Conservation (phyloP, 1,284 basidiomycete genomes). For the Taiwanofungus camphoratus region DNA sequence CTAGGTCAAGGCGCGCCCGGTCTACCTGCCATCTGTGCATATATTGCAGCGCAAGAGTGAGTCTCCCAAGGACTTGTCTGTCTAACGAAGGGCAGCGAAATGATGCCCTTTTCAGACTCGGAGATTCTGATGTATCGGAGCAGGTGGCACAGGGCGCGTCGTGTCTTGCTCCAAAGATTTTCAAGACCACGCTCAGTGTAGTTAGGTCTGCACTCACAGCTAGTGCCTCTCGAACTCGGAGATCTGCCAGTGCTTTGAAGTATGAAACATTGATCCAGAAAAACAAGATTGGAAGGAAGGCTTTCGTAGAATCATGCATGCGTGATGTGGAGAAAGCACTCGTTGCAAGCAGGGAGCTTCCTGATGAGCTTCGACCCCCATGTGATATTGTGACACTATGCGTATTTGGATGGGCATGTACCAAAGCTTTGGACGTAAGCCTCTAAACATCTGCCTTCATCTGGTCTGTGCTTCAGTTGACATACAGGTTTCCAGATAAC, state of each 20-base stretch:
- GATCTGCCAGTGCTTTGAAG: conserved; percentile 5
- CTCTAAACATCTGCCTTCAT: neutral
- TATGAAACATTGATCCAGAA: conserved; percentile 16
- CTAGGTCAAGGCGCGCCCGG: conserved; percentile 25
- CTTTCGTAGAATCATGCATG: conserved; percentile 18
- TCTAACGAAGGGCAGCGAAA: too few species aligned
- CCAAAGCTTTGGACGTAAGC: conserved; percentile 14
- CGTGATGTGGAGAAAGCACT: conserved; percentile 19
- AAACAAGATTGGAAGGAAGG: conserved; percentile 10
- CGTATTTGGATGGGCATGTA: conserved; percentile 22
- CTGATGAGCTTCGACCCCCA: conserved; percentile 12
- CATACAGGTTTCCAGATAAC: conserved; percentile 4
- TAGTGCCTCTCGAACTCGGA: neutral
- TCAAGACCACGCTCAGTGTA: conserved; percentile 22
- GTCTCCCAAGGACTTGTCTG: conserved; percentile 9
- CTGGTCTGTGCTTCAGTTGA: neutral
- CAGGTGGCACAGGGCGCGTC: conserved; percentile 29
- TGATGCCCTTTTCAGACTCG: conserved; percentile 23
- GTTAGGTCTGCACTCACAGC: conserved; percentile 24
- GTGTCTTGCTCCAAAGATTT: conserved; percentile 29
- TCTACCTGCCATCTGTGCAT: conserved; percentile 33
- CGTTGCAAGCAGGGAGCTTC: conserved; percentile 16
- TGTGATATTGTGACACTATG: conserved; percentile 19
- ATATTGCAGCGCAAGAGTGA: conserved; percentile 31
- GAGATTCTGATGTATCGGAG: conserved; percentile 28